These are phyloP conservation scores for Neodidymelliopsis sp. DNA, from an alignment of 2,329 filamentous ascomycete species.

Conservation along the genomic window DNA sequence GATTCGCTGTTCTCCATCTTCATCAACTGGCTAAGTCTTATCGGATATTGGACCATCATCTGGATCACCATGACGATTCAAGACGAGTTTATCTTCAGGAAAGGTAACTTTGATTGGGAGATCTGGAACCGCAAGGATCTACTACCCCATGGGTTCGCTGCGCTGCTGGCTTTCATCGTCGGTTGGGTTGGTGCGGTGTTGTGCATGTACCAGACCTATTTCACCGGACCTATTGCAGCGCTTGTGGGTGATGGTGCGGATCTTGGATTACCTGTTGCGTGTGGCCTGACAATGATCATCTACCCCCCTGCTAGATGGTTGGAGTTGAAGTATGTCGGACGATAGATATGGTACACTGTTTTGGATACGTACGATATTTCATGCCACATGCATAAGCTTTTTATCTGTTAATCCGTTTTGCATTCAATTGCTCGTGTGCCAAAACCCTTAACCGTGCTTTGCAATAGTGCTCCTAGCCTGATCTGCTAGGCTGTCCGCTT, in stretches of 20 bases:
- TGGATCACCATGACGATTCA: constrained; percentile 33
- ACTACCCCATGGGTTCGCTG: constrained; percentile 31
- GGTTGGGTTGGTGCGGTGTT: constrained; percentile 33
- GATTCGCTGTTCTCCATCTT: constrained; percentile 65
- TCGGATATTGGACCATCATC: constrained; percentile 38
- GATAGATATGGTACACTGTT: constrained; percentile 7
- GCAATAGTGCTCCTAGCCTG: constrained; percentile 49
- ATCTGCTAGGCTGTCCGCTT: constrained; percentile 60
- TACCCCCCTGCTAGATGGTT: constrained; percentile 62
- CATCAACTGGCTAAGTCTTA: constrained; percentile 64
- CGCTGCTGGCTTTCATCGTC: constrained; percentile 28
- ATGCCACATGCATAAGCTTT: neutral
- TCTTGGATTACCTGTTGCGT: constrained; percentile 61
- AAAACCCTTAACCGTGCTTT: constrained; percentile 7
- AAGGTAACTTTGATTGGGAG: constrained; percentile 29
- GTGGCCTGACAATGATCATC: constrained; percentile 62
- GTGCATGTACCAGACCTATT: constrained; percentile 36
- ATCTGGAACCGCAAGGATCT: constrained; percentile 32
- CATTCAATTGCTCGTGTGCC: too few relatives aligned
- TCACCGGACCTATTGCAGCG: constrained; percentile 30
- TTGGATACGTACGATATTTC: neutral
- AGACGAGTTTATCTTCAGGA: constrained; percentile 34
- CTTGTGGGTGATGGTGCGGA: constrained; percentile 57
- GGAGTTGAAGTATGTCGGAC: constrained; percentile 50
- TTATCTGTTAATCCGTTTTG: too few relatives aligned